Base-by-base conservation (phyloP, 371 early-diverging fungal genomes). In the Apophysomyces ossiformis region DNA sequence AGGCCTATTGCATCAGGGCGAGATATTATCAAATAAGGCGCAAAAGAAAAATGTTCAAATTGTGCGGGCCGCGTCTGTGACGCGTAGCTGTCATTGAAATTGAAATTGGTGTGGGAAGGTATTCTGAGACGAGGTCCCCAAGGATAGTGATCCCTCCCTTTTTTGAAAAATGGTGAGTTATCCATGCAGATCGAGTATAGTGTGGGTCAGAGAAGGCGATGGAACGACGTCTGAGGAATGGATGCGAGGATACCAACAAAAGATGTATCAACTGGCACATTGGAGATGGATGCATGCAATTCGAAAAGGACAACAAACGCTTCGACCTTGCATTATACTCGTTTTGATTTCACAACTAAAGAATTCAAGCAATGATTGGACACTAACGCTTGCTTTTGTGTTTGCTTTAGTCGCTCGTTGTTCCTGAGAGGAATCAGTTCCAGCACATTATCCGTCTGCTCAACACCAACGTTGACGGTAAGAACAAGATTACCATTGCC, bases 391-490 rank as follows among this genome's bases (percentile, higher is more conserved):
- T 61, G 26, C 62, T 57, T 61, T 43, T 50, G 60, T 39, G n/a
- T 68, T 66, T 57, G 7, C 63, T 64, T 50, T 72, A 90, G 93
- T 94, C 95, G 73, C 89, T 94, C 84, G 91, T 93, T 69, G 93
- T 93, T 70, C 89, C 92, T 64, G 92, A 91, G 75, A 87, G 90
- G 87, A 87, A 87, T 77, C 88, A 90, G 76, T 95, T 98, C 89
- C 97, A 96, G 86, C 94, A 95, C 89, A 98, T 99, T 86, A 87
- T 98, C 73, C 99, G 99, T 96, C 89, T 99, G 65, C 94, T 96
- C 81, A 99, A 99, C 92, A 99, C 99, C 84, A 99, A 99, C 90
- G 92, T 99, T 76, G 95, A 99, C 80, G 99, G 99, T 69, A 93
- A 92, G 80, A 87, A 88, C 73, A 96, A 94, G 85, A 87, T 96